These are phyloP conservation scores for Lactifluus volemus DNA, from an alignment of 768 basidiomycete species.

Conservation along the genomic window DNA sequence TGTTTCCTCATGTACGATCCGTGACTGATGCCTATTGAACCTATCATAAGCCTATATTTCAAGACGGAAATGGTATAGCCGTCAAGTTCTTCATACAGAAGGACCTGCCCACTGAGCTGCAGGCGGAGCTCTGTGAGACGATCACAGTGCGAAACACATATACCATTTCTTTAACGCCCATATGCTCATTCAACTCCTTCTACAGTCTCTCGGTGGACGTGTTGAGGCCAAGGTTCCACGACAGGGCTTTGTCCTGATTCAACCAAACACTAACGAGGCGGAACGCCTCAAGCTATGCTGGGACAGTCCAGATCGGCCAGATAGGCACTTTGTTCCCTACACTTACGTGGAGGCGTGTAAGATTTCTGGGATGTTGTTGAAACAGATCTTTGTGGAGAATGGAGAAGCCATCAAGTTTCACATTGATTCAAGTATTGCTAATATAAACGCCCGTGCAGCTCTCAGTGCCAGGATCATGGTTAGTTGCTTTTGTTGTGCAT, in stretches of 20 bases:
- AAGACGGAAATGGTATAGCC: slow-evolving; percentile 55
- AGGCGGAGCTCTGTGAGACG: slow-evolving; percentile 64
- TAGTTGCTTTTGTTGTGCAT: slow-evolving; percentile 12
- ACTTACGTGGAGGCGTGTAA: slow-evolving; percentile 82
- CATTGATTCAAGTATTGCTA: slow-evolving; percentile 74
- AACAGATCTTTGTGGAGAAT: slow-evolving; percentile 66
- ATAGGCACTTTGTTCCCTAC: slow-evolving; percentile 70
- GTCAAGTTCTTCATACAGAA: slow-evolving; percentile 84
- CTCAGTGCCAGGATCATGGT: slow-evolving; percentile 69
- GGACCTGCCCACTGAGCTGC: slow-evolving; percentile 57
- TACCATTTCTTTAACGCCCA: not conserved
- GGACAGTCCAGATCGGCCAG: slow-evolving; percentile 59
- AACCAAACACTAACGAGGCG: slow-evolving; percentile 60
- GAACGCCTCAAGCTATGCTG: slow-evolving; percentile 71
- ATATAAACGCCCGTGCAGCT: slow-evolving; percentile 59
- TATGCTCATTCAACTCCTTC: not conserved
- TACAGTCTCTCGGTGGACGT: slow-evolving; percentile 61
- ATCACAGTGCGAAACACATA: slow-evolving; percentile 44
- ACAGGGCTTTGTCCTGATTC: slow-evolving; percentile 64
- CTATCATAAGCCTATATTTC: slow-evolving; percentile 53
- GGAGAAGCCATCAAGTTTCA: slow-evolving; percentile 64
- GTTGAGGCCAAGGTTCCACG: slow-evolving; percentile 74
- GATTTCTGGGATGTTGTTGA: slow-evolving; percentile 61
- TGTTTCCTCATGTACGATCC: not conserved
- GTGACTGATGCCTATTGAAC: not conserved